Conservation (phyloP, 305 asterid genomes). For the Fraxinus dipetala region DNA sequence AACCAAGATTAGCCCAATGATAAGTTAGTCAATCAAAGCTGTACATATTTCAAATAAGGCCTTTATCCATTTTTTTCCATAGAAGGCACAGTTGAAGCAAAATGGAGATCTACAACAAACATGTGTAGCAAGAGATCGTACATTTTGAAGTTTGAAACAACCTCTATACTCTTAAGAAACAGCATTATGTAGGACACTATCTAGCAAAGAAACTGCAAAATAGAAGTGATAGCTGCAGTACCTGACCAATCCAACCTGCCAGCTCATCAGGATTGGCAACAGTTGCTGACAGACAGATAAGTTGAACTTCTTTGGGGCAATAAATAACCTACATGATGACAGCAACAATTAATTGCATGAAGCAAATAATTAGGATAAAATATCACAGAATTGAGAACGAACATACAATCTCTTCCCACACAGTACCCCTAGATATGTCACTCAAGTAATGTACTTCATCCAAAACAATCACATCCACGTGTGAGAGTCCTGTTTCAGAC, state of each 20-base stretch:
- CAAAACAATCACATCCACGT: conserved; percentile 93
- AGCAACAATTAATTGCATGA: conserved; percentile 34
- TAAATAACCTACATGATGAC: conserved; percentile 70
- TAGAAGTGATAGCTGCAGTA: conserved; percentile 35
- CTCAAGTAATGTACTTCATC: conserved; percentile 99
- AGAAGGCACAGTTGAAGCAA: conserved; percentile 1
- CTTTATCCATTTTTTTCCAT: not conserved
- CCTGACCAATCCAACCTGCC: conserved; percentile 99
- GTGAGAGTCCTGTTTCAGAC: conserved; percentile 79
- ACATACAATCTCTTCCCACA: conserved; percentile 99
- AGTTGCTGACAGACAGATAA: conserved; percentile 95
- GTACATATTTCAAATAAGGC: not conserved
- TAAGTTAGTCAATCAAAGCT: not conserved
- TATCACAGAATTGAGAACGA: conserved; percentile 26
- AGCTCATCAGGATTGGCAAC: conserved; percentile 97
- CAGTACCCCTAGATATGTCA: conserved; percentile 97
- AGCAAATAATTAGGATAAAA: conserved; percentile 22
- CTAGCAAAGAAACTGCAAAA: conserved; percentile 25
- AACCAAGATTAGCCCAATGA: conserved; percentile 11
- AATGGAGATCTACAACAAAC: conserved; percentile 14
- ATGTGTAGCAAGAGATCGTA: not conserved
- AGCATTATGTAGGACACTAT: not conserved
- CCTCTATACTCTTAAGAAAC: conserved; percentile 1
- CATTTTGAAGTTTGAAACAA: conserved; percentile 8
- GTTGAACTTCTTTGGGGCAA: conserved; percentile 97